phyloP scores from a whole-genome alignment of 2,329 filamentous ascomycete species.

The Apiospora pterosperma region DNA sequence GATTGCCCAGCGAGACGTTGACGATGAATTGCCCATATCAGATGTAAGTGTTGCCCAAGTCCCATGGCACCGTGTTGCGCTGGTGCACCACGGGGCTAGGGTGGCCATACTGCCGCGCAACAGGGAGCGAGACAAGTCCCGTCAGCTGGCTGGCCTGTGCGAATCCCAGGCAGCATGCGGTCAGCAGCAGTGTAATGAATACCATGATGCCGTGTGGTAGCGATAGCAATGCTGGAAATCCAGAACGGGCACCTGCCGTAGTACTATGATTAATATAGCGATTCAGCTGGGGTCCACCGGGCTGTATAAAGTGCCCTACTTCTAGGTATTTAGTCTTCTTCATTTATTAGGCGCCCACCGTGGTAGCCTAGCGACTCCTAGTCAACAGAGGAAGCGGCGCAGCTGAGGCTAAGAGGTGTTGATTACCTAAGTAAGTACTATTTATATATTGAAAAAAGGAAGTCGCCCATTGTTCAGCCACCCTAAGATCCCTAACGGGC shows the following conservation, averaged over 20 bases:
- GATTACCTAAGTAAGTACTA: background rate
- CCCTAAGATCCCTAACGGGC: background rate
- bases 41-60: conserved; percentile 3
- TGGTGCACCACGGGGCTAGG: background rate
- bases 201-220: background rate
- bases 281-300: background rate
- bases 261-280: background rate
- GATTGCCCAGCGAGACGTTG: conserved; percentile 5
- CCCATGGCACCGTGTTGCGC: background rate
- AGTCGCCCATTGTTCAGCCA: background rate
- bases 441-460: background rate
- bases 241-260: background rate
- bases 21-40: conserved; percentile 1
- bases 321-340: background rate
- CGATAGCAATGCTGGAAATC: background rate
- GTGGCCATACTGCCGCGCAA: background rate
- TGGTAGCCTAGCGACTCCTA: no score
- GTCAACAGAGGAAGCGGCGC: background rate
- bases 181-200: background rate
- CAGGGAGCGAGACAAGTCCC: background rate
- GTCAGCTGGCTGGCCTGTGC: background rate
- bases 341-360: background rate
- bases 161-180: background rate
- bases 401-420: no score
- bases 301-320: no score